Evolutionary conservation across 495 filamentous ascomycete species (phyloP), one percentile per base, ranked within the genome.

Genomic region (Hyaloscypha hepaticicola): DNA sequence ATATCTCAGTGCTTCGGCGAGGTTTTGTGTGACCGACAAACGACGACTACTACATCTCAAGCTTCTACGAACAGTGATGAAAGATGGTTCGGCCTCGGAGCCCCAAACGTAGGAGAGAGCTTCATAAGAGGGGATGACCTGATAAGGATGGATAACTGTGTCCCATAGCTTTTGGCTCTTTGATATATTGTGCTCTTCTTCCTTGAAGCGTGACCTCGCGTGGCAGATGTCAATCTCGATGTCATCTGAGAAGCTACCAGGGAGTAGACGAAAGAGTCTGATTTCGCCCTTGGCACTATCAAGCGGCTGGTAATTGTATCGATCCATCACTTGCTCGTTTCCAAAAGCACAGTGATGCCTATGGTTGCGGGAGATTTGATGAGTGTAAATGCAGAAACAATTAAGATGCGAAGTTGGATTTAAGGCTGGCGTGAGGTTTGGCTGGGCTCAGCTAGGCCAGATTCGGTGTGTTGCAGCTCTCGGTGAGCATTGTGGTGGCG

Each of bases 91-190:
- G 24, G 0, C 21, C 45, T 34, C n/a, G 22, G 58, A 52, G 21
- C 58, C 58, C 58, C 58, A 61, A 1, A 29, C 41, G 21, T 61
- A 61, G 19, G 58, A 61, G 16, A 61, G 19, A n/a, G 58, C 58
- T 24, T 61, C 58, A 27, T 61, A 61, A 26, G 48, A 16, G 3
- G 45, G 58, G n/a, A 16, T 11, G 16, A 16, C 1, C 38, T 45
- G 14, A 4, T 45, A 16, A 45, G 38, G 19, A 16, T 34, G 31
- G 5, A 34, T 34, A 12, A 34, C 12, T 5, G 5, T 34, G 31
- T 34, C 38, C 12, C 6, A 45, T 16, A 45, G 4, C 1, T 4
- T 45, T 45, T 19, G 0, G 19, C 6, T 8, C 1, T 45, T 45
- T 16, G 38, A 3, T 45, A 4, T 0, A 1, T 14, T 19, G 4